phyloP scores from a whole-genome alignment of 2,329 filamentous ascomycete species.

The Pezicula neosporulosa region DNA sequence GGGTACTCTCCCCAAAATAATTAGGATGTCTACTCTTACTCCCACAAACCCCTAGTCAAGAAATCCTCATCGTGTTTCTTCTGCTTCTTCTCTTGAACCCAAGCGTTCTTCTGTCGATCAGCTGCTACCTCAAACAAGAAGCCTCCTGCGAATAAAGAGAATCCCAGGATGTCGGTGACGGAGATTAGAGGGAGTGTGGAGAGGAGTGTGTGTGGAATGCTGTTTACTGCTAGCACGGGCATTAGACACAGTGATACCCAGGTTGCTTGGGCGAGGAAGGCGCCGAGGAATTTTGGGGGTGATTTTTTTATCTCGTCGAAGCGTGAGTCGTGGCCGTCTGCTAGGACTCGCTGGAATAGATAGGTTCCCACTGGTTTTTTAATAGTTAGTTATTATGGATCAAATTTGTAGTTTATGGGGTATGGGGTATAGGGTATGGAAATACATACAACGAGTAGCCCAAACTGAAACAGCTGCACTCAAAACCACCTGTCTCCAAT shows the following conservation, averaged over 20 bases:
- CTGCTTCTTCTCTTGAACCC: constrained; percentile 56
- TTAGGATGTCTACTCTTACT: constrained; percentile 60
- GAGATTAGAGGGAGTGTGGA: constrained; percentile 44
- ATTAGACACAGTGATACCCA: constrained; percentile 67
- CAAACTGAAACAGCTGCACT: constrained; percentile 56
- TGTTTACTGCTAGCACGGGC: constrained; percentile 62
- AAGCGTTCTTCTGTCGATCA: constrained; percentile 60
- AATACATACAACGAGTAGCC: constrained; percentile 52
- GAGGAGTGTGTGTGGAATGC: constrained; percentile 51
- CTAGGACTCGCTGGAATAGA: constrained; percentile 58
- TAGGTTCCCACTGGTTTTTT: constrained; percentile 53
- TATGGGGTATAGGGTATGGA: no score
- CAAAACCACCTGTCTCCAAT: constrained; percentile 59
- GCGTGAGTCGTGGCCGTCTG: constrained; percentile 56
- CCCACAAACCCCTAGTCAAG: constrained; percentile 61
- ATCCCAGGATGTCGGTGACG: constrained; percentile 52
- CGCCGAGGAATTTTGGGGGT: constrained; percentile 48
- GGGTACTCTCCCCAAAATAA: constrained; percentile 68
- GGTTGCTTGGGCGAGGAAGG: constrained; percentile 58
- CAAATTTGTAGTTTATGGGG: constrained; percentile 1
- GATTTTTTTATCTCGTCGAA: constrained; percentile 51
- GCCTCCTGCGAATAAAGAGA: constrained; percentile 55
- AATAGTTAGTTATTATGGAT: neutral
- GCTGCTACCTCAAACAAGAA: constrained; percentile 58
- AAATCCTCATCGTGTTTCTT: constrained; percentile 68